These are phyloP conservation scores for Pseudogymnoascus sp. DNA, from an alignment of 2,329 filamentous ascomycete genomes.

Conservation along the genomic window DNA sequence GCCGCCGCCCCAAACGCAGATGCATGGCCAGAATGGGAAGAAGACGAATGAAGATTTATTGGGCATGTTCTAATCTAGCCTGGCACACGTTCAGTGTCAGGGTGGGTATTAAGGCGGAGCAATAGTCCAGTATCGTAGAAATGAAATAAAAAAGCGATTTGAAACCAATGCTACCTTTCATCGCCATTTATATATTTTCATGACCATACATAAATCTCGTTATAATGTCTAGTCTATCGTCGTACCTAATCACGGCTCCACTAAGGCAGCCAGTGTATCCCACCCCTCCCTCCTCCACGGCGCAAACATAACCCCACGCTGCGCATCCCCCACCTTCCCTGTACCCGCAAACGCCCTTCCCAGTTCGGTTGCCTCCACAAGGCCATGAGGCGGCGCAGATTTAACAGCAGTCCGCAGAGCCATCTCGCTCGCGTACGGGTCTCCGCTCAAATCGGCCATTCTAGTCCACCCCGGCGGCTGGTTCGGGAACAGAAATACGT, in stretches of 20 bases:
- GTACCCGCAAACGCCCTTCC: constrained; percentile 67
- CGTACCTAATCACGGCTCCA: neutral
- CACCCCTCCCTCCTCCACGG: constrained; percentile 53
- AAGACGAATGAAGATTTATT: constrained; percentile 52
- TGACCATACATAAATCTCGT: neutral
- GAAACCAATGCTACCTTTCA: neutral
- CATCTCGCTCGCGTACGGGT: constrained; percentile 53
- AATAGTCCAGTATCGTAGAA: constrained; percentile 2
- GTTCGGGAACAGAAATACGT: constrained; percentile 73
- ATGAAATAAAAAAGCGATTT: constrained; percentile 4
- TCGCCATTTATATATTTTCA: neutral
- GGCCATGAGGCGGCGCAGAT: constrained; percentile 63
- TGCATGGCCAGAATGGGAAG: constrained; percentile 37
- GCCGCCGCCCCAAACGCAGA: constrained; percentile 53
- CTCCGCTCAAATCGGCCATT: constrained; percentile 52
- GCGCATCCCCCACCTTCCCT: constrained; percentile 61
- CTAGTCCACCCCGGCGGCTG: constrained; percentile 75
- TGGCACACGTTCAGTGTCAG: neutral
- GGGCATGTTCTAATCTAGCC: constrained; percentile 40
- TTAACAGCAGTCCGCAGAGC: constrained; percentile 70
- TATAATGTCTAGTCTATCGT: neutral
- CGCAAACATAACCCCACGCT: constrained; percentile 68
- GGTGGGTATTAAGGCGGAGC: neutral
- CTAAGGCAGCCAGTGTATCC: constrained; percentile 17
- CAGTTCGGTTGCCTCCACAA: constrained; percentile 60